phyloP scores from a whole-genome alignment of 345 rosid species.

The Ceriops tagal region DNA sequence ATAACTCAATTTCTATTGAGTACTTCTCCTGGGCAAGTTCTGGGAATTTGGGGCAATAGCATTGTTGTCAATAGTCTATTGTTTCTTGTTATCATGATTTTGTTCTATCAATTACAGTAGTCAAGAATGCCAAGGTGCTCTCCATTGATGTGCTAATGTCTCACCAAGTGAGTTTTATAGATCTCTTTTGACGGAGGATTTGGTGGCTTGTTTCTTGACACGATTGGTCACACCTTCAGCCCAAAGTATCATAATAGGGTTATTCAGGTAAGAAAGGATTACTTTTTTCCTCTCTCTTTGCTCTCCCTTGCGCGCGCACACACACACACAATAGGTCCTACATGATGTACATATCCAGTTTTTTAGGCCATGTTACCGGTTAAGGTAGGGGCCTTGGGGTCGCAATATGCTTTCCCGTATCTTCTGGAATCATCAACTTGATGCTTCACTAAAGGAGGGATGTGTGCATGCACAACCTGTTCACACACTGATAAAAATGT shows the following conservation, averaged over 20 bases:
- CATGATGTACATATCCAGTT: background rate
- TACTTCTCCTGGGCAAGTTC: too few species aligned
- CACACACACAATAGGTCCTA: background rate
- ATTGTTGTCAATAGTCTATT: too few species aligned
- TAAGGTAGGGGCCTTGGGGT: too few species aligned
- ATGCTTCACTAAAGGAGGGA: too few species aligned
- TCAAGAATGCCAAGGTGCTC: background rate
- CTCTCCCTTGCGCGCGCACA: background rate
- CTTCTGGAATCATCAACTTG: too few species aligned
- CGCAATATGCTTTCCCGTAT: too few species aligned
- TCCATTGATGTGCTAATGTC: background rate
- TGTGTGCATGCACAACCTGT: too few species aligned
- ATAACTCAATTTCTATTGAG: too few species aligned
- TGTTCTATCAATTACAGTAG: background rate
- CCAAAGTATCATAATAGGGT: slow-evolving; percentile 76
- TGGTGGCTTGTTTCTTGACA: slow-evolving; percentile 76
- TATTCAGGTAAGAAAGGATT: slow-evolving; percentile 48
- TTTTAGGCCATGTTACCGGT: too few species aligned
- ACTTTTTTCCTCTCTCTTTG: too few species aligned
- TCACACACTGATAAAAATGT: too few species aligned
- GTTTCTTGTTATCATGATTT: background rate
- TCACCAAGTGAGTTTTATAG: slow-evolving; percentile 31
- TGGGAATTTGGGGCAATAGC: too few species aligned
- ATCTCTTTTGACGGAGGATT: slow-evolving; percentile 83
- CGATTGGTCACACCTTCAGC: slow-evolving; percentile 74